phyloP scores from a whole-genome alignment of 2,329 filamentous ascomycete species.

The Decorospora gaudefroyi region DNA sequence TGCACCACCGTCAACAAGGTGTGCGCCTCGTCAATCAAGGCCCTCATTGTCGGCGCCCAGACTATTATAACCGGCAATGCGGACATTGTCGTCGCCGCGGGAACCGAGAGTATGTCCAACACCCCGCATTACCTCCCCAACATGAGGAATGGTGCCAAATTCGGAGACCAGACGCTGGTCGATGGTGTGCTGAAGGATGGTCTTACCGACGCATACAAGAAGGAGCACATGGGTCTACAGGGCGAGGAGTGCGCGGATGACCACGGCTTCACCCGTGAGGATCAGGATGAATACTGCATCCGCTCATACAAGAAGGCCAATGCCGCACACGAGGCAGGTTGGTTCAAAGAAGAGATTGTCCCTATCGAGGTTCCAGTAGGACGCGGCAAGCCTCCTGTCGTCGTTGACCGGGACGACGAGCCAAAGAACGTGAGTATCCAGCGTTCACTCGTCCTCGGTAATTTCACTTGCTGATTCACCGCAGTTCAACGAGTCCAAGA shows the following conservation, averaged over 20 bases:
- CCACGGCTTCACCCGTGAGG: constrained; percentile 77
- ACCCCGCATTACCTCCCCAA: constrained; percentile 91
- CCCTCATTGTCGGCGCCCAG: constrained; percentile 90
- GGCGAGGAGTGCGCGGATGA: constrained; percentile 90
- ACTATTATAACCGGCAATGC: constrained; percentile 97
- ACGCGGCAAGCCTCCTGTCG: constrained; percentile 83
- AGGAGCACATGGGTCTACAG: constrained; percentile 94
- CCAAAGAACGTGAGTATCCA: constrained; percentile 75
- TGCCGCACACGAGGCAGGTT: constrained; percentile 77
- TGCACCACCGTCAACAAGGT: constrained; percentile 99
- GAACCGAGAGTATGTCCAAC: constrained; percentile 98
- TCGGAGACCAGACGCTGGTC: constrained; percentile 84
- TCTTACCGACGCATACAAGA: constrained; percentile 90
- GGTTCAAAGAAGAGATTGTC: constrained; percentile 84
- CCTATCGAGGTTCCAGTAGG: constrained; percentile 86
- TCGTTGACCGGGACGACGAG: constrained; percentile 87
- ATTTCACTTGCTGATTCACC: constrained; percentile 22
- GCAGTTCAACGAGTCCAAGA: constrained; percentile 58
- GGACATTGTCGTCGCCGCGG: constrained; percentile 88
- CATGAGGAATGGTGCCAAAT: constrained; percentile 87
- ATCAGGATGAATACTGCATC: constrained; percentile 96
- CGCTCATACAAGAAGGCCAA: constrained; percentile 92
- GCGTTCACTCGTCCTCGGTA: constrained; percentile 14
- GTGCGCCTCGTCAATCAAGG: constrained; percentile 93
- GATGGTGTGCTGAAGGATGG: constrained; percentile 95